These are phyloP conservation scores for Grigorovia jiainica DNA, from an alignment of 805 yeast genomes.

Conservation along the genomic window DNA sequence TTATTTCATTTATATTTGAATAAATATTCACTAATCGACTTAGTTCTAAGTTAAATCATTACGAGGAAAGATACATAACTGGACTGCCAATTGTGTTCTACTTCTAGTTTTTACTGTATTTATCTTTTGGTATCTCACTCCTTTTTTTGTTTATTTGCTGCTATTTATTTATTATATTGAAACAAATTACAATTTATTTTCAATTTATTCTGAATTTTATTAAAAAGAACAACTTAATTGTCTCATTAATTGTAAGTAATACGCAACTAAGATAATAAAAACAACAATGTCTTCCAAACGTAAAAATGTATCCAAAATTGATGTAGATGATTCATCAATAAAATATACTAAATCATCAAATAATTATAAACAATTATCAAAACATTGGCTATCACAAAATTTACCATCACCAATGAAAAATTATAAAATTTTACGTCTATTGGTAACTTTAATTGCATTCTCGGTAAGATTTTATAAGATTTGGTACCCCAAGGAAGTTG, in stretches of 20 bases:
- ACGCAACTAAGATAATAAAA: not conserved
- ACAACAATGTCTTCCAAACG: not conserved
- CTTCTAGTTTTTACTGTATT: too few relatives aligned
- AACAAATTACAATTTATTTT: too few relatives aligned
- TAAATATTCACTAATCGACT: too few relatives aligned
- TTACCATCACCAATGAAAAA: slow-evolving; percentile 26
- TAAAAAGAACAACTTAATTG: not conserved
- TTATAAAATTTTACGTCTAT: slow-evolving; percentile 40
- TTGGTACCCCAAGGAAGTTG: slow-evolving; percentile 63
- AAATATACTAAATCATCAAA: slow-evolving; percentile 18
- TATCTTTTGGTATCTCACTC: too few relatives aligned
- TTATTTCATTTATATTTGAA: too few relatives aligned
- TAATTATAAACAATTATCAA: slow-evolving; percentile 12
- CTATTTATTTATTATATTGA: too few relatives aligned
- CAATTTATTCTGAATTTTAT: too few relatives aligned
- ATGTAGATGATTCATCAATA: slow-evolving; percentile 19
- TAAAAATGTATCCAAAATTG: slow-evolving; percentile 3
- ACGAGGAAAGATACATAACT: too few relatives aligned
- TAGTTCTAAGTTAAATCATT: too few relatives aligned
- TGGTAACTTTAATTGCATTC: slow-evolving; percentile 61
- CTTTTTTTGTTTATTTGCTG: too few relatives aligned
- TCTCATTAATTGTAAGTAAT: too few relatives aligned
- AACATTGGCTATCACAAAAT: slow-evolving; percentile 21
- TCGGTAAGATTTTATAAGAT: slow-evolving; percentile 54
- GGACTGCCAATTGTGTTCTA: too few relatives aligned